Base-by-base conservation (phyloP, 2,329 filamentous ascomycete genomes). In the Apiospora phragmitis region DNA sequence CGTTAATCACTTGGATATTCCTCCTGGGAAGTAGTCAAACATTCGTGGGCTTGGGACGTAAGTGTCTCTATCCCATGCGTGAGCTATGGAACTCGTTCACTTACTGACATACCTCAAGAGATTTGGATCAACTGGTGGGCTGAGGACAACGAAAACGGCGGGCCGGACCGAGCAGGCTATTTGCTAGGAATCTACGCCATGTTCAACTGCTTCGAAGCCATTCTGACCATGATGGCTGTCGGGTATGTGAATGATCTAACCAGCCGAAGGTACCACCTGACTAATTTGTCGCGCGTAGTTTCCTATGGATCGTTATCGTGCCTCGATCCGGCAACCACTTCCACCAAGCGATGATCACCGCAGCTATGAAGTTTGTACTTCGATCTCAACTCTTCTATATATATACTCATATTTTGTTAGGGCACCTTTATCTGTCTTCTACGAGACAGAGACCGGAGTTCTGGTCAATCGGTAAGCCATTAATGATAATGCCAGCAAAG, bases 51-150 rank as follows among this genome's bases (percentile, higher is more conserved):
- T 71, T 51, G 29, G 70, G 47, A 32, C 71, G 43, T 71, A 73
- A 59, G 66, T 71, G 70, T 4, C 43, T n/a, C 43, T 71, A 72
- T 41, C 70, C 70, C 18, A n/a, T 7, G 9, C 3, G 18, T n/a
- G 18, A n/a, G 9, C 18, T 38, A 14, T 9, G 21, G 7, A 12
- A 12, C 6, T 12, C n/a, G 7, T 9, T 24, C 1, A 38, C 29
- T n/a, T 38, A 38, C 55, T 62, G 11, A 62, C 32, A n/a, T 4
- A 12, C 18, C 32, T 18, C 29, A 73, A 72, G 74, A 71, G 68
- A 70, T 77, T 12, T 77, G 76, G 76, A 59, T 77, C 16, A 75
- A 76, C 45, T 77, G 74, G 75, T 77, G 76, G 76, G 71, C 76
- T 4, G 41, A 38, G 16, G 62, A 68, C 16, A 71, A 69, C 35